A percentile compares a stretch with the other conserved stretches of the same genome.
phyloP scores from a whole-genome alignment of 139 green algal genomes.

The Marvania coccoides region DNA sequence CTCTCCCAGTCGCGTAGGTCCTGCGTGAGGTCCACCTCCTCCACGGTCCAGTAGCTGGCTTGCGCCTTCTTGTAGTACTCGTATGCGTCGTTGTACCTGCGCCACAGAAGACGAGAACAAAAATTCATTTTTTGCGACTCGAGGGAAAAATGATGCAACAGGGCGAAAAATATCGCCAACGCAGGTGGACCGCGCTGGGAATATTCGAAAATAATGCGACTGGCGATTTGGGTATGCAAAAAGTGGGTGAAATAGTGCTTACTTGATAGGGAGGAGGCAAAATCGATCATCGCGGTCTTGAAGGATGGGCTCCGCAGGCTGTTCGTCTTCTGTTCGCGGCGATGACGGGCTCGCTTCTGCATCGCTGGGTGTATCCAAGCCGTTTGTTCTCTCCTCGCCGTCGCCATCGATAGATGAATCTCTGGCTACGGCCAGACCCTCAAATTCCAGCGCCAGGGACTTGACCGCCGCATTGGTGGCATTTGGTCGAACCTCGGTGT shows the following conservation, averaged over 20 bases:
- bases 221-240: no score
- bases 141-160: no score
- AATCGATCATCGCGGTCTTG: slow-evolving; percentile 20
- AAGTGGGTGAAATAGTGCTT: background rate
- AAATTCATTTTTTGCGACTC: no score
- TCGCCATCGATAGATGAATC: background rate
- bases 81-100: slow-evolving; percentile 39
- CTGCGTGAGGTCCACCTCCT: slow-evolving; percentile 69
- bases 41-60: slow-evolving; percentile 68
- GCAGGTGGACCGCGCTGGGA: no score
- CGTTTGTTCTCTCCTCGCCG: background rate
- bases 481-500: background rate
- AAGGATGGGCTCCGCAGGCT: slow-evolving; percentile 22
- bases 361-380: background rate
- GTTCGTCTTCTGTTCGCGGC: background rate
- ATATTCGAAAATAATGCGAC: no score
- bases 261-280: slow-evolving; percentile 34
- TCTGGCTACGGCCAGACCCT: background rate
- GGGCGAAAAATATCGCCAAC: no score
- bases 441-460: background rate
- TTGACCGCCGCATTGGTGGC: background rate
- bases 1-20: slow-evolving; percentile 57
- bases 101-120: no score
- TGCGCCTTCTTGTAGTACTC: slow-evolving; percentile 71
- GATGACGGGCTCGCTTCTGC: background rate